Base-by-base conservation (phyloP, 805 yeast genomes). In the Pichia paraexigua region DNA sequence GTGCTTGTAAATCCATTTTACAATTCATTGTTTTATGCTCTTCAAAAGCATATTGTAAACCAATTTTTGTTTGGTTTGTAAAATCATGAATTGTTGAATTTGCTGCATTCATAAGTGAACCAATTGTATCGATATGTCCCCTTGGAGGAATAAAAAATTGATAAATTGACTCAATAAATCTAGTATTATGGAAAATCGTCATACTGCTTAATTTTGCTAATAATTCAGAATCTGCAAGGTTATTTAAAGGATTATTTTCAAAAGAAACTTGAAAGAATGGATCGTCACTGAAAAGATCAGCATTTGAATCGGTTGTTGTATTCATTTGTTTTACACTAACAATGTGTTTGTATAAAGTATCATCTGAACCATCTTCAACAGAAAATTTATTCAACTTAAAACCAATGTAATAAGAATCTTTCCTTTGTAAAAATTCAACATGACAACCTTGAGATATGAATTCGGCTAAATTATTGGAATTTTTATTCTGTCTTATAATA, bases 11-110 rank as follows among this genome's bases (percentile, higher is more conserved):
- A 67, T 95, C 98, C 55, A 94, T 76, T 60, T 87, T 82, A 25
- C 90, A 78, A 61, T 90, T 84, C 52, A 90, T 68, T 0, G 98
- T 92, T 63, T 90, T 91, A 68, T 94, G 99, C 60, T 92, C 96
- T 55, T 90, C 96, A 58, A 95, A 74, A 0, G 97, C 94, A 58
- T 94, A 90, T 68, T 92, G 95, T 21, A 94, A 74, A 0, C 98
- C 98, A 55, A 94, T 76, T 60, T 97, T 74, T 0, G 98, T 94
- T 63, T 90, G 96, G 25, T 83, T 74, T 0, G 97, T 83, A 56
- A 94, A 73, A 2, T 95, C 97, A 61, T 90, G 97, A 52, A 94
- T 85, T 0, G 97, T 91, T 0, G 91, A 87, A 55, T 91, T 96
- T 0, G 99, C 99, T 1, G 97, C 98, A 65, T 80, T 84, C 80